A percentile compares a stretch with the other conserved stretches of the same genome.
phyloP scores from a whole-genome alignment of 257 asterid species.

The Gentiana straminea region DNA sequence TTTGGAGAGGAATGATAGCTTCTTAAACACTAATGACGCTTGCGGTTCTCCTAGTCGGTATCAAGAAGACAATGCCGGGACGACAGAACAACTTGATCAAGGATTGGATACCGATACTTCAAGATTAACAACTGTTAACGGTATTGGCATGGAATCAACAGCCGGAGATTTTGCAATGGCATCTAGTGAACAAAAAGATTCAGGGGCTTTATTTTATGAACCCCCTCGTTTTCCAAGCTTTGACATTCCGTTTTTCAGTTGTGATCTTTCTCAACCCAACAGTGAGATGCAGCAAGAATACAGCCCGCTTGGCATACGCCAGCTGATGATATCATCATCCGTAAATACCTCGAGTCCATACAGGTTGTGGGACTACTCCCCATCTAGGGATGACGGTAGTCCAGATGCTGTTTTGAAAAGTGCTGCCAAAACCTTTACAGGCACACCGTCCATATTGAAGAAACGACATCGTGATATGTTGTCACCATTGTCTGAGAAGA shows the following conservation, averaged over 20 bases:
- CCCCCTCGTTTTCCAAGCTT: constrained; percentile 91
- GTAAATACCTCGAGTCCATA: constrained; percentile 40
- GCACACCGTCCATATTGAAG: constrained; percentile 80
- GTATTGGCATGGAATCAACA: constrained; percentile 27
- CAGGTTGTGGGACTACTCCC: constrained; percentile 89
- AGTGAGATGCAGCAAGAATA: constrained; percentile 71
- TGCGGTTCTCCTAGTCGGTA: constrained; percentile 26
- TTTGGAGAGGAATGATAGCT: constrained; percentile 25
- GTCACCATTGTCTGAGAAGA: constrained; percentile 75
- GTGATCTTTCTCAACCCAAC: constrained; percentile 71
- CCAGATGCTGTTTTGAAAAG: constrained; percentile 69
- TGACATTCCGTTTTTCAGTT: constrained; percentile 76
- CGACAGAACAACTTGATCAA: constrained; percentile 21
- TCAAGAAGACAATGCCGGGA: constrained; percentile 8
- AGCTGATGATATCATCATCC: constrained; percentile 68
- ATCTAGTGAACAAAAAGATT: constrained; percentile 35
- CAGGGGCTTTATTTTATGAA: constrained; percentile 61
- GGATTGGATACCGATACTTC: constrained; percentile 17
- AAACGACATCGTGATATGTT: constrained; percentile 75
- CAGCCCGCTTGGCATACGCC: constrained; percentile 93
- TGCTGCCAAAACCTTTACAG: constrained; percentile 68
- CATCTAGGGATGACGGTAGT: constrained; percentile 59
- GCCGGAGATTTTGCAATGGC: constrained; percentile 17
- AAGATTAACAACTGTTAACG: constrained; percentile 42
- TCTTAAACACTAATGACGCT: constrained; percentile 24